A percentile compares a stretch with the other conserved stretches of the same genome.
Evolutionary conservation across 2,329 filamentous ascomycete genomes (phyloP).

Genomic region (Ophiosphaerella herpotricha): DNA sequence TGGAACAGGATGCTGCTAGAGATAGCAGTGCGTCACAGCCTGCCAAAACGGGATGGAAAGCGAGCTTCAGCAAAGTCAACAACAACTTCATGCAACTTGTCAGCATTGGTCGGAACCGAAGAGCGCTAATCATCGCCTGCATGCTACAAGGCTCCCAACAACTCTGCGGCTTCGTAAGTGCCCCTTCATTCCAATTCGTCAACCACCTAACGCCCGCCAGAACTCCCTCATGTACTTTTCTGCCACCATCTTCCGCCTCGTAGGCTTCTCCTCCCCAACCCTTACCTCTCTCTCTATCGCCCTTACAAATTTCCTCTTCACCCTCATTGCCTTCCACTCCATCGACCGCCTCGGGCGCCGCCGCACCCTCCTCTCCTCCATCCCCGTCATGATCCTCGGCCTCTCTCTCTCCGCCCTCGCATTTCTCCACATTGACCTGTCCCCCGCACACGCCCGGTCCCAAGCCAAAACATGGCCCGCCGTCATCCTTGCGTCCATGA

Average conservation of each 20-base stretch:
- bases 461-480: conserved; percentile 27
- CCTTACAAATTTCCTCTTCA: conserved; percentile 53
- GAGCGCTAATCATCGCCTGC: conserved; percentile 83
- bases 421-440: conserved; percentile 67
- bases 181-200: not conserved
- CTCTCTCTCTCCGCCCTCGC: conserved; percentile 72
- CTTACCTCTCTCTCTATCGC: conserved; percentile 52
- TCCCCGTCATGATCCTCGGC: conserved; percentile 81
- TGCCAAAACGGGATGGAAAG: conserved; percentile 34
- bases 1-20: conserved; percentile 65
- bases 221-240: conserved; percentile 56
- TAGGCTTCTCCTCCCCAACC: conserved; percentile 53
- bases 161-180: conserved; percentile 64
- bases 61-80: conserved; percentile 53
- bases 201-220: conserved; percentile 17
- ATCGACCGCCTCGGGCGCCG: conserved; percentile 53
- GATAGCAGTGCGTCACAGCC: conserved; percentile 39
- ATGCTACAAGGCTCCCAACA: conserved; percentile 87
- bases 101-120: conserved; percentile 59
- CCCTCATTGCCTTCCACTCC: conserved; percentile 50
- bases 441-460: conserved; percentile 9
- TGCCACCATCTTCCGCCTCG: conserved; percentile 53
- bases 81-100: conserved; percentile 59
- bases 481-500: conserved; percentile 73
- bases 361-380: conserved; percentile 75